phyloP scores from a whole-genome alignment of 768 basidiomycete genomes.

The Leccinum disarticulatum region DNA sequence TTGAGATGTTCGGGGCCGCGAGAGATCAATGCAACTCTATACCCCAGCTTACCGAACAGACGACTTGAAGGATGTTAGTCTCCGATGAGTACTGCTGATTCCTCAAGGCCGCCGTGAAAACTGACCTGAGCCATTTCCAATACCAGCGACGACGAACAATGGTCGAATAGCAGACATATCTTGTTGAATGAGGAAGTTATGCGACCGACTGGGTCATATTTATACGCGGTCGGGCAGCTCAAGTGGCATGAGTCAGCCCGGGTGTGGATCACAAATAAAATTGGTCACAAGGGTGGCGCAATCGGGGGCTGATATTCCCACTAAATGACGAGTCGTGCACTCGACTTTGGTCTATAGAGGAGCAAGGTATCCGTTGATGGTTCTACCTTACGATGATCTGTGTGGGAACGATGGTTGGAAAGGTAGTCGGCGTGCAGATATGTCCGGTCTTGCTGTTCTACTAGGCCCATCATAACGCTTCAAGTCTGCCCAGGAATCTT shows the following conservation, averaged over 20 bases:
- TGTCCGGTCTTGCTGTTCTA: slow-evolving; percentile 84
- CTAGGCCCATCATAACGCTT: slow-evolving; percentile 50
- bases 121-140: slow-evolving; percentile 42
- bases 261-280: slow-evolving; percentile 12
- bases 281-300: slow-evolving; percentile 15
- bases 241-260: slow-evolving; percentile 20
- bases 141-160: slow-evolving; percentile 59
- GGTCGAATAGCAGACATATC: slow-evolving; percentile 40
- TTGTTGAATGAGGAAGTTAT: slow-evolving; percentile 1
- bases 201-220: neutral
- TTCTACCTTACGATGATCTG: too few relatives aligned
- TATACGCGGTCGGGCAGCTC: slow-evolving; percentile 7
- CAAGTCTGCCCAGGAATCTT: slow-evolving; percentile 56
- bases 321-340: neutral
- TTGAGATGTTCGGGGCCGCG: slow-evolving; percentile 53
- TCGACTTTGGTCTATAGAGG: slow-evolving; percentile 13
- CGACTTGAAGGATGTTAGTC: slow-evolving; percentile 39
- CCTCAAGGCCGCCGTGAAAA: neutral
- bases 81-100: slow-evolving; percentile 1
- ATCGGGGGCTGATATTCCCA: slow-evolving; percentile 1
- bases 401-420: too few relatives aligned
- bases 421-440: slow-evolving; percentile 32
- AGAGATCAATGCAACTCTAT: slow-evolving; percentile 65
- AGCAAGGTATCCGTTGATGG: too few relatives aligned
- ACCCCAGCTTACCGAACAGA: slow-evolving; percentile 60